These are phyloP conservation scores for Pistacia vera DNA, from an alignment of 345 rosid species.

Conservation along the genomic window DNA sequence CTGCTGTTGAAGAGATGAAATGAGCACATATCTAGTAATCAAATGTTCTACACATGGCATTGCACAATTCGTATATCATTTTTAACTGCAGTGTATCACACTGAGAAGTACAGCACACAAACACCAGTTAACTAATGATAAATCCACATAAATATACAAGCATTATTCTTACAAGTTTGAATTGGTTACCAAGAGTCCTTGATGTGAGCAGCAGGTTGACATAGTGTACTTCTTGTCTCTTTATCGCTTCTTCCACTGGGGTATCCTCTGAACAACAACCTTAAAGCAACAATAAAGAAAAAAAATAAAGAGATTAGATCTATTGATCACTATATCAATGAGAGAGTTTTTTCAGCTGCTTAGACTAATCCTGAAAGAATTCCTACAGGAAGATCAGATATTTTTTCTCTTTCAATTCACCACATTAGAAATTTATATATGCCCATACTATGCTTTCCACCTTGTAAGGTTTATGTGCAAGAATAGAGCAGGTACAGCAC, in stretches of 20 bases:
- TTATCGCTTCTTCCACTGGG: slow-evolving; percentile 86
- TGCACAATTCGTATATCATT: background rate
- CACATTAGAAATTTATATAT: background rate
- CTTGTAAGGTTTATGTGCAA: background rate
- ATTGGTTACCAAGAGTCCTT: background rate
- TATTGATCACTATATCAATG: background rate
- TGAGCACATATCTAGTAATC: background rate
- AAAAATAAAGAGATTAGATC: background rate
- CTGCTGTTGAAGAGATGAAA: background rate
- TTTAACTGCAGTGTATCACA: background rate
- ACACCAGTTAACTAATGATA: background rate
- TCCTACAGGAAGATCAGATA: background rate
- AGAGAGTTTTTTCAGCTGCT: background rate
- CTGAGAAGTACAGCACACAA: background rate
- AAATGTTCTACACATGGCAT: background rate
- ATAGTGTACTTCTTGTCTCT: background rate
- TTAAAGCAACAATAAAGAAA: slow-evolving; percentile 22
- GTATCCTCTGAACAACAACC: slow-evolving; percentile 86
- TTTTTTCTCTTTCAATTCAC: background rate
- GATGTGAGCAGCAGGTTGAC: background rate
- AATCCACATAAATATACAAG: background rate
- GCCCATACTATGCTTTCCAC: background rate
- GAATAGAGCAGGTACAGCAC: background rate
- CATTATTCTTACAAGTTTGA: slow-evolving; percentile 2
- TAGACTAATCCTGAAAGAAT: background rate